A percentile compares a stretch with the other conserved stretches of the same genome.
Conservation (phyloP, 805 yeast genomes). For the Cephaloascus albidus region DNA sequence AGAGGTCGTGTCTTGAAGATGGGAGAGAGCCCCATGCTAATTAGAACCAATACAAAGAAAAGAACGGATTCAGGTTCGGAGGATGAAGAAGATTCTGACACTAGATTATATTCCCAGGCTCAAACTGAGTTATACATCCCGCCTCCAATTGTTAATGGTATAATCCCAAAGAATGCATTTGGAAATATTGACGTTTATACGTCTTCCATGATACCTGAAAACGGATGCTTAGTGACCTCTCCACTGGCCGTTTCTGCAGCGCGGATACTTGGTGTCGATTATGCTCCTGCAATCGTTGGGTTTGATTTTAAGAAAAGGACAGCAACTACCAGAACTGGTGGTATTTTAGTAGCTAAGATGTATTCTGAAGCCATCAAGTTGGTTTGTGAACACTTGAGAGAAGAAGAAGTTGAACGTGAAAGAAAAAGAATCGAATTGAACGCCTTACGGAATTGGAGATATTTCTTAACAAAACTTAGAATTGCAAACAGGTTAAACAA, state of each 20-base stretch:
- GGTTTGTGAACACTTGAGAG: conserved; percentile 38
- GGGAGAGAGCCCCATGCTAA: conserved; percentile 60
- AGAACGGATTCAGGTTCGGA: conserved; percentile 16
- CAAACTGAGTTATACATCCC: conserved; percentile 72
- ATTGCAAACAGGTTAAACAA: conserved; percentile 35
- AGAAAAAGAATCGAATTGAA: conserved; percentile 32
- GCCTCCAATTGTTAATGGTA: conserved; percentile 55
- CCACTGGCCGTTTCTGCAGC: conserved; percentile 64
- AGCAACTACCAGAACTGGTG: conserved; percentile 61
- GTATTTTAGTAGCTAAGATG: conserved; percentile 64
- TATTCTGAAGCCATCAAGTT: conserved; percentile 49
- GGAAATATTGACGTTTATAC: conserved; percentile 81
- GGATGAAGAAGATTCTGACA: conserved; percentile 44
- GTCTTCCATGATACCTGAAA: conserved; percentile 74
- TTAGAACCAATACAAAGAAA: conserved; percentile 18
- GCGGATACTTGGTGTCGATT: conserved; percentile 57
- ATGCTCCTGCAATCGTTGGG: conserved; percentile 80
- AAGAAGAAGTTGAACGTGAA: conserved; percentile 38
- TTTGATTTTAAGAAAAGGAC: conserved; percentile 58
- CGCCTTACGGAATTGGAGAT: conserved; percentile 46
- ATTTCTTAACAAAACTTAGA: conserved; percentile 38
- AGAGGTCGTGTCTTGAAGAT: conserved; percentile 65
- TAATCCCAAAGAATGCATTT: conserved; percentile 63
- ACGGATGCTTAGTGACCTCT: conserved; percentile 54
- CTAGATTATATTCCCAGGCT: conserved; percentile 61